Evolutionary conservation across 2,329 filamentous ascomycete genomes (phyloP).

Genomic region (Colletotrichum tofieldiae): DNA sequence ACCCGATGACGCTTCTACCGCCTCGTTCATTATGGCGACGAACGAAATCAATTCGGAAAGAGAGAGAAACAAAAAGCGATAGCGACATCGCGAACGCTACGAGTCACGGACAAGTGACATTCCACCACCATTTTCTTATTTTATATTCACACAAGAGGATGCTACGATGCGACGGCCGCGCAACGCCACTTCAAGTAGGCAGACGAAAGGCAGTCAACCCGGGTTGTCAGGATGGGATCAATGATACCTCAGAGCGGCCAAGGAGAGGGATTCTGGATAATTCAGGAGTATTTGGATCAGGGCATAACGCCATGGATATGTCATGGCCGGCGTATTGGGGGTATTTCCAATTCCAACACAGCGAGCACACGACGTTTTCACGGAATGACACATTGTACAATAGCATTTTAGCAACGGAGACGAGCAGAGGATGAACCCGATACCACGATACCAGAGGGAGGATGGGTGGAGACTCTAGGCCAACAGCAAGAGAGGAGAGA

Average conservation of each 20-base stretch:
- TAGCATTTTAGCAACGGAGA: slow-evolving; percentile 27
- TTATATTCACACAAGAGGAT: slow-evolving; percentile 27
- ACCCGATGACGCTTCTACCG: neutral
- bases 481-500: slow-evolving; percentile 1
- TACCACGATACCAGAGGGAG: slow-evolving; percentile 18
- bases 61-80: neutral
- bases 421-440: slow-evolving; percentile 8
- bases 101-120: slow-evolving; percentile 25
- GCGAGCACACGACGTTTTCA: slow-evolving; percentile 34
- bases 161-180: slow-evolving; percentile 35
- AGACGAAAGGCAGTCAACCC: slow-evolving; percentile 27
- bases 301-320: slow-evolving; percentile 36
- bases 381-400: slow-evolving; percentile 41
- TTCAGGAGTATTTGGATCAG: slow-evolving; percentile 37
- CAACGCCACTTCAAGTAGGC: slow-evolving; percentile 26
- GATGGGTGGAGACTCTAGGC: slow-evolving; percentile 21
- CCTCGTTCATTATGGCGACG: no score
- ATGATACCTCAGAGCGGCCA: slow-evolving; percentile 30
- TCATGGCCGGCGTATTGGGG: slow-evolving; percentile 38
- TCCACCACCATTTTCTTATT: slow-evolving; percentile 1
- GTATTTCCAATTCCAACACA: slow-evolving; percentile 40
- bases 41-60: no score
- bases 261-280: slow-evolving; percentile 24
- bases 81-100: neutral
- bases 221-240: slow-evolving; percentile 28